Evolutionary conservation across 495 filamentous ascomycete genomes (phyloP).

Genomic region (Aspergillus cristatus): DNA sequence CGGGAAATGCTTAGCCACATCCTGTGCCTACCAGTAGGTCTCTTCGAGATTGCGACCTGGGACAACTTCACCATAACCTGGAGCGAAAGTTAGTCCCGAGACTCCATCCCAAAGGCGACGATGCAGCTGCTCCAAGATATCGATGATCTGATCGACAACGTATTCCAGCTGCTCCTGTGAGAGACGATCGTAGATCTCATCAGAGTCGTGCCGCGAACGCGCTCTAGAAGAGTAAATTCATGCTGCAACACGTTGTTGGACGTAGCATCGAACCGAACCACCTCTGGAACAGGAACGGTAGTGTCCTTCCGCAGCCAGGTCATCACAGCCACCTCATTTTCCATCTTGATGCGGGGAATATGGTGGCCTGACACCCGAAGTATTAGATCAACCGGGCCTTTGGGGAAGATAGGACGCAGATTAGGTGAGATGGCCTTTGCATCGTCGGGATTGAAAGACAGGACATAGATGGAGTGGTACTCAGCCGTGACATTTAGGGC

Average conservation of each 20-base stretch:
- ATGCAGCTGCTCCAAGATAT: slow-evolving; percentile 23
- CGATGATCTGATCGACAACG: slow-evolving; percentile 18
- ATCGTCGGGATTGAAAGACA: background rate
- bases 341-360: slow-evolving; percentile 24
- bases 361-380: slow-evolving; percentile 26
- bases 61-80: background rate
- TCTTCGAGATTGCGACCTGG: slow-evolving; percentile 18
- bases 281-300: slow-evolving; percentile 16
- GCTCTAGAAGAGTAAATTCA: slow-evolving; percentile 23
- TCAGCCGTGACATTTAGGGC: background rate
- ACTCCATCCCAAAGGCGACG: slow-evolving; percentile 11
- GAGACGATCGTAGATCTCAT: slow-evolving; percentile 17
- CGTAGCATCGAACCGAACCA: slow-evolving; percentile 18
- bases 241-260: slow-evolving; percentile 18
- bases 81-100: slow-evolving; percentile 12
- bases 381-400: slow-evolving; percentile 13
- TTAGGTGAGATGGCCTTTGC: background rate
- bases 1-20: slow-evolving; percentile 16
- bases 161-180: slow-evolving; percentile 3
- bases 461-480: background rate
- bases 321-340: slow-evolving; percentile 27
- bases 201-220: slow-evolving; percentile 14
- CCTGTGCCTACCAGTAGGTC: slow-evolving; percentile 20
- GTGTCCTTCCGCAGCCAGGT: slow-evolving; percentile 18
- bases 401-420: background rate